Evolutionary conservation across 805 yeast species (phyloP).

Genomic region (Trichomonascus vanleenenianus): DNA sequence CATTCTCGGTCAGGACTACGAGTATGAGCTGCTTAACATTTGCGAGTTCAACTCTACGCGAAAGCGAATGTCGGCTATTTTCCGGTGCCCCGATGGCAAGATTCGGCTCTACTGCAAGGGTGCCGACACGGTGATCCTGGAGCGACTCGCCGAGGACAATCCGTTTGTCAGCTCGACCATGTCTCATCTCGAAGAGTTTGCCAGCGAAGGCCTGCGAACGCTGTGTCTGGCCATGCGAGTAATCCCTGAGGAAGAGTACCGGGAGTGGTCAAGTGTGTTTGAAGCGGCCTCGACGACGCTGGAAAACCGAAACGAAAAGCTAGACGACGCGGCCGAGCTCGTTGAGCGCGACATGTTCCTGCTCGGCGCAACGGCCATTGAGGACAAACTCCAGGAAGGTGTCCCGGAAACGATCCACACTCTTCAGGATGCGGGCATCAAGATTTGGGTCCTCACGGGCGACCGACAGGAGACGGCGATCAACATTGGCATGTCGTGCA

Average conservation of each 20-base stretch:
- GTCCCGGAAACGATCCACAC: slow-evolving; percentile 97
- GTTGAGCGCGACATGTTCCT: slow-evolving; percentile 75
- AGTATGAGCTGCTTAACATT: slow-evolving; percentile 75
- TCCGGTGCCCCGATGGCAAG: slow-evolving; percentile 88
- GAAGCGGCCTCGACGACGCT: slow-evolving; percentile 78
- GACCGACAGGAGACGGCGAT: slow-evolving; percentile 98
- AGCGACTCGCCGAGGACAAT: slow-evolving; percentile 60
- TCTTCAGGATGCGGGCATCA: slow-evolving; percentile 92
- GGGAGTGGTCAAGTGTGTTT: slow-evolving; percentile 57
- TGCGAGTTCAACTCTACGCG: slow-evolving; percentile 97
- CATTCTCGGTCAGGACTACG: slow-evolving; percentile 42
- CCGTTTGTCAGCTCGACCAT: slow-evolving; percentile 80
- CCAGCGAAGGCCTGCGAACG: slow-evolving; percentile 92
- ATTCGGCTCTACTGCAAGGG: slow-evolving; percentile 90
- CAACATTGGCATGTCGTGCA: slow-evolving; percentile 97
- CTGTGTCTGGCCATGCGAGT: slow-evolving; percentile 85
- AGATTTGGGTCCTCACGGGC: slow-evolving; percentile 96
- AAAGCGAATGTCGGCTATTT: slow-evolving; percentile 94
- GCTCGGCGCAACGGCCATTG: slow-evolving; percentile 97
- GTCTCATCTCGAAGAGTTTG: slow-evolving; percentile 90
- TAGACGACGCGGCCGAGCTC: slow-evolving; percentile 83
- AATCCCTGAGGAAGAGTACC: slow-evolving; percentile 70
- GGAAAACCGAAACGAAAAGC: slow-evolving; percentile 60
- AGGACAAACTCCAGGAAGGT: slow-evolving; percentile 95
- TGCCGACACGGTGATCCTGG: slow-evolving; percentile 93